phyloP scores from a whole-genome alignment of 768 basidiomycete species.

The Boletus sp. region DNA sequence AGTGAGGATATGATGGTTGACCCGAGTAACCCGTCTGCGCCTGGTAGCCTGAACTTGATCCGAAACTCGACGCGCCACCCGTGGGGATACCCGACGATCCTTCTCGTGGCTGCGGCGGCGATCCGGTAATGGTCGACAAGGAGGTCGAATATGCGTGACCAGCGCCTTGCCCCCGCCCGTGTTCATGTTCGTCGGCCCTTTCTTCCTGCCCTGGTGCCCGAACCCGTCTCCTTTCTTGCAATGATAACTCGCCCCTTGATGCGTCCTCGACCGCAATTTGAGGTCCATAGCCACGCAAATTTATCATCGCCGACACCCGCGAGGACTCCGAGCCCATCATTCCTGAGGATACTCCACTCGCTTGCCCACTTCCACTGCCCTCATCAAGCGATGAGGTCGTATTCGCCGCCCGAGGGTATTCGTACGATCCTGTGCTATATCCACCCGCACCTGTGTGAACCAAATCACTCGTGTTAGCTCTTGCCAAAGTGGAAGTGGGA shows the following conservation, averaged over 20 bases:
- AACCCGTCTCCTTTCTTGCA: conserved; percentile 1
- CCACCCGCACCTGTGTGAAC: conserved; percentile 15
- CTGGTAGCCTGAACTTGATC: background rate
- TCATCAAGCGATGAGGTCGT: conserved; percentile 23
- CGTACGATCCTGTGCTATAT: conserved; percentile 22
- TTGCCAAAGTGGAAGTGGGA: background rate
- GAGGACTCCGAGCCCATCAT: conserved; percentile 13
- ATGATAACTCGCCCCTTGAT: background rate
- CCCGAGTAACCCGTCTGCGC: conserved; percentile 1
- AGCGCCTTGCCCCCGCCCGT: background rate
- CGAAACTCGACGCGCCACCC: background rate
- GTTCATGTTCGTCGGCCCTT: background rate
- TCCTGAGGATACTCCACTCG: conserved; percentile 15
- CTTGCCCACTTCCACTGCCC: conserved; percentile 5
- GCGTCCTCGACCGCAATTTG: background rate
- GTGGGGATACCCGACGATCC: background rate
- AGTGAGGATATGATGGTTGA: conserved; percentile 1
- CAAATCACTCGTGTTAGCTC: conserved; percentile 10
- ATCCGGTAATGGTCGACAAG: conserved; percentile 24
- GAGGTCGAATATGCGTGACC: conserved; percentile 25
- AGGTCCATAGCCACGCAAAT: background rate
- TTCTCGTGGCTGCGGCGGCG: conserved; percentile 12
- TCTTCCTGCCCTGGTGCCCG: background rate
- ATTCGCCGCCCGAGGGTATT: conserved; percentile 20
- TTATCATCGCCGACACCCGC: background rate